Percentiles rank a stretch among this genome's conserved stretches.
Conservation (phyloP, 345 rosid genomes). For the Salix purpurea region DNA sequence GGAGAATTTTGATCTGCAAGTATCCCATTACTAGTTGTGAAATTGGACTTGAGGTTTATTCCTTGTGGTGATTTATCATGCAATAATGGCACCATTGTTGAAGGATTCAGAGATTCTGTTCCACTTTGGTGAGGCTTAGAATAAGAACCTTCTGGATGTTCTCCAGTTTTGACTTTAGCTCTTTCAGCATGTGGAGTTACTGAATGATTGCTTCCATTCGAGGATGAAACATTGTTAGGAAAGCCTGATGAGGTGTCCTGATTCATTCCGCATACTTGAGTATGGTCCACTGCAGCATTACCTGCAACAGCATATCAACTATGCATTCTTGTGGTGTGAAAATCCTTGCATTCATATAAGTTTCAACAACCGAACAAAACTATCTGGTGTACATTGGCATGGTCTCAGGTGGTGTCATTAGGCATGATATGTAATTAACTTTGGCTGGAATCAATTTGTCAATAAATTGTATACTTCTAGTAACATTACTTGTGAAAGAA, state of each 20-base stretch:
- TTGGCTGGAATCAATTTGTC: background rate
- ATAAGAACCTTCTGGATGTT: conserved; percentile 12
- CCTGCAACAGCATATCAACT: conserved; percentile 5
- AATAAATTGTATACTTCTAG: background rate
- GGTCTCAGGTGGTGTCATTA: background rate
- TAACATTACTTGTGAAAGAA: background rate
- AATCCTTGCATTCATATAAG: background rate
- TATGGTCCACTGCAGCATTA: background rate
- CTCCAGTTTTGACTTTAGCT: background rate
- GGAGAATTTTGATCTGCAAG: background rate
- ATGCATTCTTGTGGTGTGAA: background rate
- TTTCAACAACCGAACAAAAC: background rate
- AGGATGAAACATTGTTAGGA: background rate
- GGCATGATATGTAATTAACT: background rate
- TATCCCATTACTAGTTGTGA: conserved; percentile 1
- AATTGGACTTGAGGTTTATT: background rate
- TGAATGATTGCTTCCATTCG: background rate
- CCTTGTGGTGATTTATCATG: background rate
- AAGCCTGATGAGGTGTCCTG: background rate
- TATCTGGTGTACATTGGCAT: background rate
- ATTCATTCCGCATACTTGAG: background rate
- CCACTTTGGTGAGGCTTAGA: conserved; percentile 20
- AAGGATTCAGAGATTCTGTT: conserved; percentile 2
- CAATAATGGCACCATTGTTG: background rate
- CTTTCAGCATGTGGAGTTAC: background rate